Conservation (phyloP, 331 rosid species). For the Erythrophleum ivorense region DNA sequence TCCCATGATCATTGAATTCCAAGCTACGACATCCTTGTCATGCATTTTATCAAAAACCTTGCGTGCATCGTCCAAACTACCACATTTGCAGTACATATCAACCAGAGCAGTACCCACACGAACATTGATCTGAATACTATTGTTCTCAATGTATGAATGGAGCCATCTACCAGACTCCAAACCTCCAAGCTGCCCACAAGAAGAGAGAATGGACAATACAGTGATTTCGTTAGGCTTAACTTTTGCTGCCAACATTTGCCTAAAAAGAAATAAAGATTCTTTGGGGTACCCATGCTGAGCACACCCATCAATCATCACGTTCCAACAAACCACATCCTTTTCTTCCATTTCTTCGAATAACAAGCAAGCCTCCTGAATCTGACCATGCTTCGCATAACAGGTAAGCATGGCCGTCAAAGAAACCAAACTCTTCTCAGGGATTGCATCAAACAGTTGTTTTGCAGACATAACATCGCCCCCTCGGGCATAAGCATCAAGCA, state of each 20-base stretch:
- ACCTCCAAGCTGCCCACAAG: conserved; percentile 88
- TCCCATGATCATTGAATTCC: conserved; percentile 86
- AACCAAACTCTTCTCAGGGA: conserved; percentile 73
- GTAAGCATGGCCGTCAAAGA: conserved; percentile 74
- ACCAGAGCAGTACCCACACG: conserved; percentile 76
- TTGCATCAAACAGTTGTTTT: conserved; percentile 64
- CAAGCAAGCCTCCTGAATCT: conserved; percentile 59
- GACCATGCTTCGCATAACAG: conserved; percentile 66
- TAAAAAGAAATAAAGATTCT: conserved; percentile 65
- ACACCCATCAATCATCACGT: conserved; percentile 86
- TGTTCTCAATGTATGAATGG: conserved; percentile 63
- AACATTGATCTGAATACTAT: conserved; percentile 51
- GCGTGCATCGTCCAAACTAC: conserved; percentile 74
- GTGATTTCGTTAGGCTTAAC: conserved; percentile 73
- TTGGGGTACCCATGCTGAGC: conserved; percentile 72
- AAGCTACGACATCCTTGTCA: conserved; percentile 70
- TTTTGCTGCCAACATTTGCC: conserved; percentile 63
- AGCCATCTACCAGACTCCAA: conserved; percentile 86
- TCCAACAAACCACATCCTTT: conserved; percentile 84
- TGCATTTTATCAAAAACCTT: conserved; percentile 60
- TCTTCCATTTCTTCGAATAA: conserved; percentile 63
- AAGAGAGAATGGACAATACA: conserved; percentile 67
- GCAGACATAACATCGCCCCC: conserved; percentile 67
- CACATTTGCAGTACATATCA: conserved; percentile 87
- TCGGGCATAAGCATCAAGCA: conserved; percentile 68